phyloP scores from a whole-genome alignment of 306 rosid genomes.

The Sphenostylis stenocarpa region DNA sequence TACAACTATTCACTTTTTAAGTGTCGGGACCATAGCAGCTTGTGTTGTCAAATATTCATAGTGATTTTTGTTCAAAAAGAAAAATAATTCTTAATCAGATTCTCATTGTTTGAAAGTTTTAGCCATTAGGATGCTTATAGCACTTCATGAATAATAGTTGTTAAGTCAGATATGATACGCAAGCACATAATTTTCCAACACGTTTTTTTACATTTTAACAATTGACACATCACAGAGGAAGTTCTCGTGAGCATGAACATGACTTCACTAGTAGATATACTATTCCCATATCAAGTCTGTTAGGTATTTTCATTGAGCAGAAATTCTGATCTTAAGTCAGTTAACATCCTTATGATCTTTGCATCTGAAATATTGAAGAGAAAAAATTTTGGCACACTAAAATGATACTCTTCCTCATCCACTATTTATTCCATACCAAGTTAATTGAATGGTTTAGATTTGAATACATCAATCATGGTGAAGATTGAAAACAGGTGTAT shows the following conservation, averaged over 20 bases:
- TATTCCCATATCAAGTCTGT: not conserved
- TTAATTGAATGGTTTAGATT: not conserved
- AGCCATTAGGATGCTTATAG: not conserved
- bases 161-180: not conserved
- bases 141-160: not conserved
- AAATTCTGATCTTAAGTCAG: no score
- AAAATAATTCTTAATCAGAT: not conserved
- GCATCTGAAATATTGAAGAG: no score
- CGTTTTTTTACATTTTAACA: not conserved
- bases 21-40: slow-evolving; percentile 25
- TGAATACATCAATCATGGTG: not conserved
- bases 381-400: no score
- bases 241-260: not conserved
- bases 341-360: no score
- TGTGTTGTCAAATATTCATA: slow-evolving; percentile 2
- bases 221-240: not conserved
- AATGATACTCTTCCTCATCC: not conserved
- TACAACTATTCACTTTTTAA: slow-evolving; percentile 22
- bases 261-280: not conserved
- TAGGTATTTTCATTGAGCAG: no score
- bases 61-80: not conserved
- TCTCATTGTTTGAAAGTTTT: not conserved
- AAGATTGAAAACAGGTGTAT: not conserved
- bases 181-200: not conserved
- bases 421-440: not conserved